These are phyloP conservation scores for Schizonepeta tenuifolia DNA, from an alignment of 257 asterid genomes.

Conservation along the genomic window DNA sequence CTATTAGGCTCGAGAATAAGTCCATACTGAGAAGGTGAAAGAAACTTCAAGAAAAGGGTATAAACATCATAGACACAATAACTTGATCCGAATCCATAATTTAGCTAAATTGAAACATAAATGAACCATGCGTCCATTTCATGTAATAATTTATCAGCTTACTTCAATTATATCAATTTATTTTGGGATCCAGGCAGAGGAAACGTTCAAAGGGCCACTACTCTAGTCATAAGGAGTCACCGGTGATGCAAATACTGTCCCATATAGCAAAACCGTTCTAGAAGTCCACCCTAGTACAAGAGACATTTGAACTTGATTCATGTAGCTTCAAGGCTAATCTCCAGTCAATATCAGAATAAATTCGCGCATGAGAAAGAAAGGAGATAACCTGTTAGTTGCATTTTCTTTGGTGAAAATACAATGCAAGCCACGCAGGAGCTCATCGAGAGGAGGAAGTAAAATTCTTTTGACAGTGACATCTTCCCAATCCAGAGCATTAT, in stretches of 20 bases:
- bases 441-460: slow-evolving; percentile 70
- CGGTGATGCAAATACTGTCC: no score
- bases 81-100: slow-evolving; percentile 9
- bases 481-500: slow-evolving; percentile 56
- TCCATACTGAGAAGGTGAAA: background rate
- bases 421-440: slow-evolving; percentile 70
- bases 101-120: background rate
- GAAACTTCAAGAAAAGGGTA: background rate
- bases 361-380: slow-evolving; percentile 16
- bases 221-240: background rate
- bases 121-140: slow-evolving; percentile 10
- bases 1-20: slow-evolving; percentile 3
- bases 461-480: slow-evolving; percentile 50
- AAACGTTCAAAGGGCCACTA: background rate
- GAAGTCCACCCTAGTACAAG: no score
- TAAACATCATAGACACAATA: background rate
- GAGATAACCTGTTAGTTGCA: slow-evolving; percentile 66
- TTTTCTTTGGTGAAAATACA: slow-evolving; percentile 51
- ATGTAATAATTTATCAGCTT: background rate
- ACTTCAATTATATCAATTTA: slow-evolving; percentile 4
- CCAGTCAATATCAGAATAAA: background rate
- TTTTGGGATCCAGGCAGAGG: background rate
- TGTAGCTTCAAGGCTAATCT: background rate
- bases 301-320: background rate
- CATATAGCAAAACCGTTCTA: no score